Evolutionary conservation across 148 eudicot species (phyloP).

Genomic region (Cornus kousa): DNA sequence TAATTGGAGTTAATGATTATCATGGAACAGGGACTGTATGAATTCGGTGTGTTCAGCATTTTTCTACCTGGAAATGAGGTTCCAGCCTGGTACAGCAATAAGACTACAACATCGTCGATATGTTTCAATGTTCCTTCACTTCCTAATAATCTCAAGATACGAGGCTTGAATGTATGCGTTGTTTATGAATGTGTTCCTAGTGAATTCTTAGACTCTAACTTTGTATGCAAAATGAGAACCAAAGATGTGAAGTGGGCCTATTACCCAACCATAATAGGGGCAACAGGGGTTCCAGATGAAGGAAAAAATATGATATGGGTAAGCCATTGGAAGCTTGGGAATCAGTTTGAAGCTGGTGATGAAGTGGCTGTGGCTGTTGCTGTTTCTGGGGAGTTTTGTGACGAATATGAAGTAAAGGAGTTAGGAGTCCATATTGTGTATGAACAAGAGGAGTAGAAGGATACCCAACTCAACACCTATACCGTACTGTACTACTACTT

Average conservation of each 20-base stretch:
- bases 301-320: not conserved
- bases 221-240: too few species aligned
- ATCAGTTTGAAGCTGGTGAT: not conserved
- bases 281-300: not conserved
- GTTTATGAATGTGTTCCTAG: too few species aligned
- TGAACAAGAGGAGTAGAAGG: conserved; percentile 4
- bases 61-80: not conserved
- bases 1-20: too few species aligned
- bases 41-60: too few species aligned
- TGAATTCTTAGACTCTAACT: too few species aligned
- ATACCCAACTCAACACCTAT: not conserved
- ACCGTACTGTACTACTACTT: too few species aligned
- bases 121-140: too few species aligned
- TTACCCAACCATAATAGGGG: not conserved
- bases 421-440: not conserved
- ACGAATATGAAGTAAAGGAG: not conserved
- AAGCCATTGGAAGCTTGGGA: conserved; percentile 2
- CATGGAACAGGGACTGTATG: too few species aligned
- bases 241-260: not conserved
- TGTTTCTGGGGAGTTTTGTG: too few species aligned
- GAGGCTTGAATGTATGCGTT: too few species aligned
- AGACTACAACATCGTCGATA: too few species aligned
- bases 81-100: not conserved
- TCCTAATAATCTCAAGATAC: too few species aligned
- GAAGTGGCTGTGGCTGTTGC: not conserved